Conservation (phyloP, 169 alveolate species). For the Eimeria sp. region DNA sequence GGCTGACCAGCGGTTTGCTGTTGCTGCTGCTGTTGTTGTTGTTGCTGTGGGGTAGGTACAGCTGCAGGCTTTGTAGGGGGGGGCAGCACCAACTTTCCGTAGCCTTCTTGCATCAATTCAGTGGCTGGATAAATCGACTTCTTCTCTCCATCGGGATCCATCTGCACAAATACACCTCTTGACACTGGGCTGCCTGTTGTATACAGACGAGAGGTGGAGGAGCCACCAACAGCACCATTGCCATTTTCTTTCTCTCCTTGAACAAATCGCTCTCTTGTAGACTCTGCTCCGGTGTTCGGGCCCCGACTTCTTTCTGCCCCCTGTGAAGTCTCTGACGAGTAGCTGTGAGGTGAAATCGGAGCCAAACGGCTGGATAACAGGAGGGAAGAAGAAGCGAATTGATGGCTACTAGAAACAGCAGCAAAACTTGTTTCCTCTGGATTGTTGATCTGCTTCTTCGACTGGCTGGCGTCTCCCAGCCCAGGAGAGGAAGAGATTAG, state of each 20-base stretch:
- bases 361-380: background rate
- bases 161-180: background rate
- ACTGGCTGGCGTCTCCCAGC: too few species aligned
- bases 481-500: too few species aligned
- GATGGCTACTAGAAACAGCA: background rate
- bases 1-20: background rate
- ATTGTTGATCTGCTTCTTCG: background rate
- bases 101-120: conserved; percentile 7
- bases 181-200: background rate
- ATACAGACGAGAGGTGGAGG: background rate
- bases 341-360: background rate
- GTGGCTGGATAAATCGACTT: conserved; percentile 14
- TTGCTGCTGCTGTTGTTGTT: background rate
- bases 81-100: background rate
- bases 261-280: too few species aligned
- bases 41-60: background rate
- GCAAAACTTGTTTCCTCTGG: background rate
- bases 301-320: background rate
- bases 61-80: background rate
- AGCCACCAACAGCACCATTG: background rate
- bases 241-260: too few species aligned
- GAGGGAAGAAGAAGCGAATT: background rate
- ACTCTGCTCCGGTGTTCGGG: too few species aligned
- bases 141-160: background rate
- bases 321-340: background rate